These are phyloP conservation scores for Naematelia aurantialba DNA, from an alignment of 768 basidiomycete species.

Conservation along the genomic window DNA sequence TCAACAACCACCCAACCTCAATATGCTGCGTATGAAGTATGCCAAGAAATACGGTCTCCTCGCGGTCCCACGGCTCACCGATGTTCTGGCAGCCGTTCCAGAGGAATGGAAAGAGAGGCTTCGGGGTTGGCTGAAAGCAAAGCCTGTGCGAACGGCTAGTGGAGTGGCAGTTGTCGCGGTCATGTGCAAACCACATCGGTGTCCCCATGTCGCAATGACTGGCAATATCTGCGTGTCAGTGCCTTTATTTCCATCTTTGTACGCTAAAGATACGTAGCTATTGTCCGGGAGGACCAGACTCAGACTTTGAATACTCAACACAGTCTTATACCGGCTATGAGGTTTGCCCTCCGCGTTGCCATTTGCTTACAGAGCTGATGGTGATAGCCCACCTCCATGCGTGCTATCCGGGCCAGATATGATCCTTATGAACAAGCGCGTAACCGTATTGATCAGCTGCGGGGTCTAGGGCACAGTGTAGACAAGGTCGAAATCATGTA, in stretches of 20 bases:
- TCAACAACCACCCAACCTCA: conserved; percentile 73
- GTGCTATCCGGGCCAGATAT: conserved; percentile 91
- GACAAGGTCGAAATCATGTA: conserved; percentile 72
- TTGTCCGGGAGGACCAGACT: conserved; percentile 97
- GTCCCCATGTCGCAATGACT: conserved; percentile 99
- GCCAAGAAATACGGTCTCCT: conserved; percentile 85
- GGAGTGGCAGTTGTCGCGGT: conserved; percentile 98
- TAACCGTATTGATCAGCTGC: conserved; percentile 91
- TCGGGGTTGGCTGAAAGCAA: conserved; percentile 80
- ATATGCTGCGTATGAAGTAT: conserved; percentile 77
- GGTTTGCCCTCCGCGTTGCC: conserved; percentile 22
- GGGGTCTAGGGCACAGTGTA: conserved; percentile 90
- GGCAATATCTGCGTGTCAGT: conserved; percentile 97
- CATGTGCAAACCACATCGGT: conserved; percentile 99
- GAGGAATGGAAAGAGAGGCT: conserved; percentile 93
- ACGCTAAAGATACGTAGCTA: conserved; percentile 58
- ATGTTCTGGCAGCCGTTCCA: conserved; percentile 97
- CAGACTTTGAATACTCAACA: conserved; percentile 98
- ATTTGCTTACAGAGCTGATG: background rate
- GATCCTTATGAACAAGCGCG: conserved; percentile 97
- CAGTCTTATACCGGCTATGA: conserved; percentile 55
- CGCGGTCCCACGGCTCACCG: conserved; percentile 86
- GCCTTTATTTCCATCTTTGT: background rate
- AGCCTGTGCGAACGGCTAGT: conserved; percentile 93
- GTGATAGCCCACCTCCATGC: conserved; percentile 93